phyloP scores from a whole-genome alignment of 1,284 basidiomycete species.

The Cryptococcus floricola region DNA sequence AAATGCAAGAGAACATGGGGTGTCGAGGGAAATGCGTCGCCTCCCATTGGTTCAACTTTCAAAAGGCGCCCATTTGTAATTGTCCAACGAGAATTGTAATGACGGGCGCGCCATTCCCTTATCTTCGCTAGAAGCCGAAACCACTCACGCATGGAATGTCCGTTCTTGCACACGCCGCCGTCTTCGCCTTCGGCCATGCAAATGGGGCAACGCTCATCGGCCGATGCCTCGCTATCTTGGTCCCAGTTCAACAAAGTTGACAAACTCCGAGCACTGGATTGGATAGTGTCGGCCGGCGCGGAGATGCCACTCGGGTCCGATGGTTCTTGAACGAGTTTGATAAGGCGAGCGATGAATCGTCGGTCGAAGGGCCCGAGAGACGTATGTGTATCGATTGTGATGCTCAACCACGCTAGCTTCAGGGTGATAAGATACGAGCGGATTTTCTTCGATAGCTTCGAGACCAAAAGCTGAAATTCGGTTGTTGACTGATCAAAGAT shows the following conservation, averaged over 20 bases:
- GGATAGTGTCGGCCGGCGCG: background rate
- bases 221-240: background rate
- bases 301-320: background rate
- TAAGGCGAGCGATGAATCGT: background rate
- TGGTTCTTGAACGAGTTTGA: background rate
- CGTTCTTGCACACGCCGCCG: slow-evolving; percentile 17
- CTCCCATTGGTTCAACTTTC: too few relatives aligned
- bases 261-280: background rate
- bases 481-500: background rate
- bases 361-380: background rate
- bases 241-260: background rate
- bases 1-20: too few relatives aligned
- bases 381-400: background rate
- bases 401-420: slow-evolving; percentile 1
- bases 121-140: background rate
- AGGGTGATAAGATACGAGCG: background rate
- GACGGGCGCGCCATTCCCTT: background rate
- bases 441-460: background rate
- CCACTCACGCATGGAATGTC: slow-evolving; percentile 42
- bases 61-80: background rate
- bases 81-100: background rate
- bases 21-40: too few relatives aligned
- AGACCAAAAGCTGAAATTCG: background rate
- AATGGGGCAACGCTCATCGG: slow-evolving; percentile 19
- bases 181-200: slow-evolving; percentile 9